A percentile compares a stretch with the other conserved stretches of the same genome.
Conservation (phyloP, 2,329 filamentous ascomycete species). For the Pseudopyrenochaeta lycopersici region DNA sequence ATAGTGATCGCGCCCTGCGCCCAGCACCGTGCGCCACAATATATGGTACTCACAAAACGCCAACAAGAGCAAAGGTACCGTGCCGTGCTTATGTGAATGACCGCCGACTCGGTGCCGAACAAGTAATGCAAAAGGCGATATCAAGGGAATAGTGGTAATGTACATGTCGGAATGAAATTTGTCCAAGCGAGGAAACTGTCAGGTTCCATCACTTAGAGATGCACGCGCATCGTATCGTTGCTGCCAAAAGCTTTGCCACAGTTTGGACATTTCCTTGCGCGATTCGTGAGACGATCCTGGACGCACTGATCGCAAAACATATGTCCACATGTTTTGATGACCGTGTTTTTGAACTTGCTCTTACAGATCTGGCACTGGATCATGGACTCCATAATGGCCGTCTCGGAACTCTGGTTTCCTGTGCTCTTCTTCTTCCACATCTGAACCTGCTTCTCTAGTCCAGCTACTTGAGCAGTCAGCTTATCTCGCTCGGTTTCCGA, state of each 20-base stretch:
- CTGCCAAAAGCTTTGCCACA: slow-evolving; percentile 92
- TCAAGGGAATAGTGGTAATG: slow-evolving; percentile 18
- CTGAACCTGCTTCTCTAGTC: slow-evolving; percentile 83
- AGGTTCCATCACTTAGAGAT: slow-evolving; percentile 26
- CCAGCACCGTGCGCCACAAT: neutral
- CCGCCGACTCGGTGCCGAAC: slow-evolving; percentile 8
- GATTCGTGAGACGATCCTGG: slow-evolving; percentile 85
- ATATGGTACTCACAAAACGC: slow-evolving; percentile 14
- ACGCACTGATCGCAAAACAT: slow-evolving; percentile 93
- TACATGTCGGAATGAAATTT: slow-evolving; percentile 12
- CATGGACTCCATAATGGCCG: slow-evolving; percentile 81
- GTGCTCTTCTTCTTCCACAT: slow-evolving; percentile 84
- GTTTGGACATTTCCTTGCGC: slow-evolving; percentile 93
- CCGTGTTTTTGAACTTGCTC: slow-evolving; percentile 91
- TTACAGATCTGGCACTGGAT: slow-evolving; percentile 93
- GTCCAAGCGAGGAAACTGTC: neutral
- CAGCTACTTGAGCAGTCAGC: slow-evolving; percentile 77
- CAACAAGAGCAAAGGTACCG: slow-evolving; percentile 7
- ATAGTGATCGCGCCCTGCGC: slow-evolving; percentile 2
- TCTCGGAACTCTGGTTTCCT: slow-evolving; percentile 82
- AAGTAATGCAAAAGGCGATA: slow-evolving; percentile 8
- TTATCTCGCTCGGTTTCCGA: slow-evolving; percentile 79
- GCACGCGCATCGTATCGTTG: slow-evolving; percentile 80
- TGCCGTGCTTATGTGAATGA: slow-evolving; percentile 5
- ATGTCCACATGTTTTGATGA: slow-evolving; percentile 92